These are phyloP conservation scores for Peronospora tabacina DNA, from an alignment of 352 stramenopile species.

Conservation along the genomic window DNA sequence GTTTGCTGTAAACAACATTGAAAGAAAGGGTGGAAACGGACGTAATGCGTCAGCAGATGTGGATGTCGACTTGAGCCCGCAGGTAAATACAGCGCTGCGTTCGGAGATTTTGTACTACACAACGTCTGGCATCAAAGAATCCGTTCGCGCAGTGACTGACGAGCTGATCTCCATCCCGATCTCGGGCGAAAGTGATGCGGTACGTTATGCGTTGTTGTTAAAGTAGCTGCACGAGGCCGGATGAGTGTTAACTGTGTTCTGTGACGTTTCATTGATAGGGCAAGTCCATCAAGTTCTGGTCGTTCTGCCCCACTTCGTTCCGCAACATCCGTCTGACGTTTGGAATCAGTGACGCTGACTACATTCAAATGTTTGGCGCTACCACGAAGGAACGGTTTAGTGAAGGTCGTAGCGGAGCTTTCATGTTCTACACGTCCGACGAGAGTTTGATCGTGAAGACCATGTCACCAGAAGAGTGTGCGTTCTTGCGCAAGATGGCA, in stretches of 20 bases:
- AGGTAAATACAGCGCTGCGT: slow-evolving; percentile 82
- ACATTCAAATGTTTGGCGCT: slow-evolving; percentile 75
- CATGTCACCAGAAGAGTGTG: slow-evolving; percentile 82
- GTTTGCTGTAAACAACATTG: slow-evolving; percentile 87
- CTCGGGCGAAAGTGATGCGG: slow-evolving; percentile 64
- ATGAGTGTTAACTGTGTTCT: neutral
- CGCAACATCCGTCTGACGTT: slow-evolving; percentile 75
- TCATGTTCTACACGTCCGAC: slow-evolving; percentile 90
- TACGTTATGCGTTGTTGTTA: slow-evolving; percentile 11
- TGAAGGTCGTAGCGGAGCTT: slow-evolving; percentile 82
- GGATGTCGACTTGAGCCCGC: slow-evolving; percentile 78
- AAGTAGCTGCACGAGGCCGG: neutral
- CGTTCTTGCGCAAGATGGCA: slow-evolving; percentile 81
- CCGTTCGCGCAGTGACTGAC: slow-evolving; percentile 61
- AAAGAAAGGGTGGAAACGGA: slow-evolving; percentile 43
- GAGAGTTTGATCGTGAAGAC: slow-evolving; percentile 88
- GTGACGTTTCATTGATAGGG: slow-evolving; percentile 21
- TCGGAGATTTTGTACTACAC: slow-evolving; percentile 89
- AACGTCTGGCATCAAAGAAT: slow-evolving; percentile 85
- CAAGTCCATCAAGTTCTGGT: slow-evolving; percentile 86
- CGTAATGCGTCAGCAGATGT: slow-evolving; percentile 64
- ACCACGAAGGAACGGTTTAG: slow-evolving; percentile 87
- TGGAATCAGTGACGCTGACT: slow-evolving; percentile 76
- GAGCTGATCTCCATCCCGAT: slow-evolving; percentile 77
- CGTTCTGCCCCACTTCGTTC: slow-evolving; percentile 80